Conservation (phyloP, 371 early-diverging fungal genomes). For the Apophysomyces ossiformis region DNA sequence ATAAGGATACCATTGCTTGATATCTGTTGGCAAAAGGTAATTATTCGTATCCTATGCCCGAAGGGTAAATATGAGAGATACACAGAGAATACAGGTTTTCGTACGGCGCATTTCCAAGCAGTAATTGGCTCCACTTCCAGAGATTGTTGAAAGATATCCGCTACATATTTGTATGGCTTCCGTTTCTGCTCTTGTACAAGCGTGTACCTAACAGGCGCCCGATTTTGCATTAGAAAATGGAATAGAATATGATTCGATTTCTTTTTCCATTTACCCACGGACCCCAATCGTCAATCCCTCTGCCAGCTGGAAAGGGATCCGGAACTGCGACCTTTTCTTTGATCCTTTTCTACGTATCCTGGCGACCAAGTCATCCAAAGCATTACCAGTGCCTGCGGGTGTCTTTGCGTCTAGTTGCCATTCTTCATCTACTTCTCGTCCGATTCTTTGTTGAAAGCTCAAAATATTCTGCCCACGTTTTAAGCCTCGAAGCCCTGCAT, state of each 20-base stretch:
- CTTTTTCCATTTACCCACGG: constrained; percentile 38
- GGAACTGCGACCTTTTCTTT: constrained; percentile 59
- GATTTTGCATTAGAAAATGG: constrained; percentile 3
- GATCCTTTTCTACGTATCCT: constrained; percentile 58
- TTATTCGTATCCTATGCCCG: constrained; percentile 52
- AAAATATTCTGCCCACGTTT: constrained; percentile 25
- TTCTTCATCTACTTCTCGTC: constrained; percentile 16
- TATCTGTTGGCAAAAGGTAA: constrained; percentile 53
- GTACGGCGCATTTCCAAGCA: constrained; percentile 58
- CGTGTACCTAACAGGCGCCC: constrained; percentile 38
- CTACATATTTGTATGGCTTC: constrained; percentile 47
- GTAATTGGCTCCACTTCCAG: constrained; percentile 60
- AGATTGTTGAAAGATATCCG: constrained; percentile 52
- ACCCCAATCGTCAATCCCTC: constrained; percentile 65
- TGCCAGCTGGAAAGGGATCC: constrained; percentile 55
- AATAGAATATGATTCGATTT: too few relatives aligned
- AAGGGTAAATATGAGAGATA: neutral
- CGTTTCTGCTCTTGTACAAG: constrained; percentile 56
- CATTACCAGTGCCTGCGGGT: constrained; percentile 48
- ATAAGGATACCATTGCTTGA: constrained; percentile 58
- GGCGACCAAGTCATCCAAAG: constrained; percentile 49
- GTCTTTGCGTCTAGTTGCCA: constrained; percentile 45
- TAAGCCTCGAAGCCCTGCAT: neutral
- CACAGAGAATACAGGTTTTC: neutral
- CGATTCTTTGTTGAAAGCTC: constrained; percentile 20